These are phyloP conservation scores for Leptodontidium sp. DNA, from an alignment of 2,329 filamentous ascomycete genomes.

Conservation along the genomic window DNA sequence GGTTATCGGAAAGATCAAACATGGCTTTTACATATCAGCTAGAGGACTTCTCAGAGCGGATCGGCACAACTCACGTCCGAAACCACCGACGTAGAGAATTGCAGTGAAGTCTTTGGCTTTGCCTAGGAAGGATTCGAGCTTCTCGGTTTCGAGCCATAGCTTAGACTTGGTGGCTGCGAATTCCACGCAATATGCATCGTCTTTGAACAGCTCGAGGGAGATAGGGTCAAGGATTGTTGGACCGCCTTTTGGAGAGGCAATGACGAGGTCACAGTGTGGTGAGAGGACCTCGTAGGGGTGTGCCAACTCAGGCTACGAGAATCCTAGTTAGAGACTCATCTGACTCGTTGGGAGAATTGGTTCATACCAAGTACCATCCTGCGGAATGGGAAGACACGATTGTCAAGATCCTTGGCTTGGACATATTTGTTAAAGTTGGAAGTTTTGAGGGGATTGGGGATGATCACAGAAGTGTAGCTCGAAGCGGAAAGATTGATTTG, in stretches of 20 bases:
- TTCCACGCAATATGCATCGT: slow-evolving; percentile 48
- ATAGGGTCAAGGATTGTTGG: slow-evolving; percentile 53
- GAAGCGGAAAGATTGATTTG: no score
- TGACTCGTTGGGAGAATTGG: not conserved
- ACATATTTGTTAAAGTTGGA: slow-evolving; percentile 19
- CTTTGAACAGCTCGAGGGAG: slow-evolving; percentile 53
- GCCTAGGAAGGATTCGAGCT: slow-evolving; percentile 54
- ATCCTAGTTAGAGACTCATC: slow-evolving; percentile 29
- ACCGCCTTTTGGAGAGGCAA: slow-evolving; percentile 54
- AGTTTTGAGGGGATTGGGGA: not conserved
- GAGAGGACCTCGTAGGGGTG: slow-evolving; percentile 54
- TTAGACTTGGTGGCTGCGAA: slow-evolving; percentile 55
- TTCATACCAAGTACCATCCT: slow-evolving; percentile 57
- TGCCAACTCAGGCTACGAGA: slow-evolving; percentile 55
- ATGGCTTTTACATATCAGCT: slow-evolving; percentile 53
- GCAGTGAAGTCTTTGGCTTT: slow-evolving; percentile 59
- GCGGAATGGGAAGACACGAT: slow-evolving; percentile 58
- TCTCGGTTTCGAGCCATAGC: slow-evolving; percentile 60
- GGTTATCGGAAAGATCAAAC: slow-evolving; percentile 70
- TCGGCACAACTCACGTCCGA: slow-evolving; percentile 55
- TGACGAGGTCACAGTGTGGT: slow-evolving; percentile 49
- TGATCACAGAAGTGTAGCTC: not conserved
- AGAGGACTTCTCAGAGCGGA: not conserved
- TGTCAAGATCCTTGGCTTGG: slow-evolving; percentile 54
- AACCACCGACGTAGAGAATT: slow-evolving; percentile 64